Conservation (phyloP, 495 filamentous ascomycete species). For the Saxophila tyrrhenica region DNA sequence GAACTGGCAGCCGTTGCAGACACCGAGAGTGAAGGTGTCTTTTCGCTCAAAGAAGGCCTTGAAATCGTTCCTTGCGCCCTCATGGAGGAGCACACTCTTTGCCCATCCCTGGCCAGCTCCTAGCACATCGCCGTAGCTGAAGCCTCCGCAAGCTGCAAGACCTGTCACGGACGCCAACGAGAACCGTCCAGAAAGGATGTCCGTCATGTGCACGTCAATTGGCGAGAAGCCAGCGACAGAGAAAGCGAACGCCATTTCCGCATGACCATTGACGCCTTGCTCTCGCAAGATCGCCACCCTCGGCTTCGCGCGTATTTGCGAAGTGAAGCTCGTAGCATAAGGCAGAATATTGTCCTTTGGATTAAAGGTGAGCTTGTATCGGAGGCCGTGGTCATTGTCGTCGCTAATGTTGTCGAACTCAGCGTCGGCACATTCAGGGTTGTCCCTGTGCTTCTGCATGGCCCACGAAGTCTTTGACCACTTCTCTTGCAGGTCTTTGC, state of each 20-base stretch:
- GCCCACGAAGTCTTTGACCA: slow-evolving; percentile 83
- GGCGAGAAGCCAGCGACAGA: slow-evolving; percentile 79
- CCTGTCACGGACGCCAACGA: slow-evolving; percentile 75
- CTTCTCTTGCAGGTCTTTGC: slow-evolving; percentile 69
- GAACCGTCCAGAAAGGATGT: slow-evolving; percentile 64
- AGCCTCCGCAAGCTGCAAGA: slow-evolving; percentile 88
- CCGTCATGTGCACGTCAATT: slow-evolving; percentile 94
- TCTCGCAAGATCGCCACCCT: slow-evolving; percentile 90
- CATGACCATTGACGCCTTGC: slow-evolving; percentile 88
- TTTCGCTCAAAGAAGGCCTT: slow-evolving; percentile 73
- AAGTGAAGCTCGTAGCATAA: slow-evolving; percentile 54
- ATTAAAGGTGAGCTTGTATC: slow-evolving; percentile 73
- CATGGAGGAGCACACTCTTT: slow-evolving; percentile 80
- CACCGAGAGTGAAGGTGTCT: slow-evolving; percentile 86
- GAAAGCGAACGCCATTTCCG: slow-evolving; percentile 97
- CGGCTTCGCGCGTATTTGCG: slow-evolving; percentile 61
- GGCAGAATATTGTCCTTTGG: slow-evolving; percentile 66
- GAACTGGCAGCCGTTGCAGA: slow-evolving; percentile 98
- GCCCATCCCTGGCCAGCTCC: slow-evolving; percentile 95
- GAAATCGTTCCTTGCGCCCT: slow-evolving; percentile 65
- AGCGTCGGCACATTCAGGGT: slow-evolving; percentile 72
- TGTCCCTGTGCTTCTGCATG: slow-evolving; percentile 86
- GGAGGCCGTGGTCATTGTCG: slow-evolving; percentile 67
- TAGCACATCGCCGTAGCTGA: slow-evolving; percentile 93
- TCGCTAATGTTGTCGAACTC: slow-evolving; percentile 74